phyloP scores from a whole-genome alignment of 2,329 filamentous ascomycete genomes.

The Xylariaceae sp. region DNA sequence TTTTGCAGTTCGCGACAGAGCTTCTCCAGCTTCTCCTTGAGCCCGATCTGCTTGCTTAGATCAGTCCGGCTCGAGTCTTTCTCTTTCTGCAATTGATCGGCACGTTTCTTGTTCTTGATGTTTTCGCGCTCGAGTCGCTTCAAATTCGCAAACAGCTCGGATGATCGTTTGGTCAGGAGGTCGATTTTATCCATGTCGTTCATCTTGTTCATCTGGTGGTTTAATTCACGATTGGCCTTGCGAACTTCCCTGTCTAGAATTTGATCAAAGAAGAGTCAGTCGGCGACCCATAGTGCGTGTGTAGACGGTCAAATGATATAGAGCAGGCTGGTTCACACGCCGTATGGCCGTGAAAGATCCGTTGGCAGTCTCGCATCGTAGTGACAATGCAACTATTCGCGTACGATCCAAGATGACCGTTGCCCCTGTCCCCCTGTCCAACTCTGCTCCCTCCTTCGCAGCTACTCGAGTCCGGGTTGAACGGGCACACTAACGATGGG shows the following conservation, averaged over 20 bases:
- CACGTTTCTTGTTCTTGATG: slow-evolving; percentile 90
- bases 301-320: not conserved
- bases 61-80: slow-evolving; percentile 87
- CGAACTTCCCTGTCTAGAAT: slow-evolving; percentile 32
- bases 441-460: not conserved
- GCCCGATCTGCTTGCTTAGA: slow-evolving; percentile 78
- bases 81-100: slow-evolving; percentile 92
- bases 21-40: slow-evolving; percentile 97
- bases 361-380: not conserved
- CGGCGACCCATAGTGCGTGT: not conserved
- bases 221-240: slow-evolving; percentile 86
- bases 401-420: not conserved
- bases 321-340: not conserved
- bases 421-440: not conserved
- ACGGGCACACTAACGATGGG: not conserved
- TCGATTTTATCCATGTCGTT: slow-evolving; percentile 89
- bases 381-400: not conserved
- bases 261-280: not conserved
- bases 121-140: slow-evolving; percentile 92
- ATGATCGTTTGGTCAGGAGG: slow-evolving; percentile 82
- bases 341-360: not conserved
- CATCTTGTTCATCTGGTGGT: slow-evolving; percentile 84
- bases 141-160: slow-evolving; percentile 88
- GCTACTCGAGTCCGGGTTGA: not conserved
- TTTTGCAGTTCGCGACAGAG: slow-evolving; percentile 89